These are phyloP conservation scores for Prunus mongolica DNA, from an alignment of 306 rosid genomes.

Conservation along the genomic window DNA sequence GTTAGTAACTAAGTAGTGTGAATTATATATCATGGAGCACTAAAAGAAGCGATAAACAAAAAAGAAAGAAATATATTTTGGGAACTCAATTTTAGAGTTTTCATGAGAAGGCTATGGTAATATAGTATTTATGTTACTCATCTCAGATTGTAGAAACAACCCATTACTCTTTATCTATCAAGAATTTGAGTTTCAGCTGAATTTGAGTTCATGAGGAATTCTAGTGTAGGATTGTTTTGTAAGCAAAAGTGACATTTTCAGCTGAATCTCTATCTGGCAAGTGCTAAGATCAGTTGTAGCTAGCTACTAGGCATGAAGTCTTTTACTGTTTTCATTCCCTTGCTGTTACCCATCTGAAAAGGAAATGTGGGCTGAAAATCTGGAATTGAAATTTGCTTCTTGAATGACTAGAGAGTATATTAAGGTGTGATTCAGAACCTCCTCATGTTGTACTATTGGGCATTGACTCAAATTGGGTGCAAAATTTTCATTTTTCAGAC, in stretches of 20 bases:
- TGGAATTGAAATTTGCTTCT: neutral
- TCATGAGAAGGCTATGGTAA: too few relatives aligned
- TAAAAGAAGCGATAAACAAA: neutral
- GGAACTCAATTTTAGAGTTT: neutral
- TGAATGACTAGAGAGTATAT: neutral
- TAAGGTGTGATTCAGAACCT: neutral
- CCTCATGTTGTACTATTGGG: neutral
- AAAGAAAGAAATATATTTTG: neutral
- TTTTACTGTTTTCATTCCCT: neutral
- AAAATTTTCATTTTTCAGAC: conserved; percentile 32
- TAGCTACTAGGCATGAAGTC: neutral
- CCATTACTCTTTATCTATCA: neutral
- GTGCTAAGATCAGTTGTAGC: neutral
- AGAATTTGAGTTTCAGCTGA: too few relatives aligned
- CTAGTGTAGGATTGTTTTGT: neutral
- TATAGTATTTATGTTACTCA: neutral
- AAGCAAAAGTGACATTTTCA: neutral
- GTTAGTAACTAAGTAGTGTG: neutral
- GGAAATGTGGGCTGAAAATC: neutral
- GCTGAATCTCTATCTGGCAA: neutral
- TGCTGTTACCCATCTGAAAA: neutral
- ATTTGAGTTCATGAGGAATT: neutral
- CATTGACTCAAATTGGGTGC: neutral
- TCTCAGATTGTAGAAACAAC: neutral
- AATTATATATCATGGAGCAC: neutral